phyloP scores from a whole-genome alignment of 2,329 filamentous ascomycete species.

The Aureobasidium vineae region DNA sequence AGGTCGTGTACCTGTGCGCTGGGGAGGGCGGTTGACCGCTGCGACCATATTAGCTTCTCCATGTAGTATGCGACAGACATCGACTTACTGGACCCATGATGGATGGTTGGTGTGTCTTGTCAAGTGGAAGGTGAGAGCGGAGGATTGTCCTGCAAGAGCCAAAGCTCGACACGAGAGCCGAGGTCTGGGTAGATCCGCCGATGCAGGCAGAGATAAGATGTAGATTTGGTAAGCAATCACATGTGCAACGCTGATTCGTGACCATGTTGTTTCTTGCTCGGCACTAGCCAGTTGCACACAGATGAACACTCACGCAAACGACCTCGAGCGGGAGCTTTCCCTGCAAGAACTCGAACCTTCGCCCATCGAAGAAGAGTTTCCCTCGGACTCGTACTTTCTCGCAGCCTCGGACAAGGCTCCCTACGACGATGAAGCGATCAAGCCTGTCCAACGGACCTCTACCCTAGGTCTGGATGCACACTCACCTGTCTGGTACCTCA shows the following conservation, averaged over 20 bases:
- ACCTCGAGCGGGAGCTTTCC: conserved; percentile 32
- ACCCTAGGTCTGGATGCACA: conserved; percentile 62
- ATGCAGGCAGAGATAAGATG: conserved; percentile 17
- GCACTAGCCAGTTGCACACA: not conserved
- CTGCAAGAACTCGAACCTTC: conserved; percentile 78
- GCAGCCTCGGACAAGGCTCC: conserved; percentile 21
- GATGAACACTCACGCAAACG: conserved; percentile 12
- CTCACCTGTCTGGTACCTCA: conserved; percentile 72
- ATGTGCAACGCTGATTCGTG: conserved; percentile 18
- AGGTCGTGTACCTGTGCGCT: conserved; percentile 18
- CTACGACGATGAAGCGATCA: conserved; percentile 35
- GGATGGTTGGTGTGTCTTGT: not conserved
- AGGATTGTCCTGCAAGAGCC: not conserved
- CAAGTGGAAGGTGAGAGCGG: not conserved
- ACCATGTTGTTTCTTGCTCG: not conserved
- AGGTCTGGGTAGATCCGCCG: conserved; percentile 13
- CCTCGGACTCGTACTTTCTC: conserved; percentile 48
- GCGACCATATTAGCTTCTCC: not conserved
- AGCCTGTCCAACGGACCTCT: conserved; percentile 36
- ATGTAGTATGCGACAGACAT: not conserved
- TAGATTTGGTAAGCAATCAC: not conserved
- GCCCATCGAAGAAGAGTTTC: conserved; percentile 63
- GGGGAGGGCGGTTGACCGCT: conserved; percentile 24
- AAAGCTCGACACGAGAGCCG: conserved; percentile 1
- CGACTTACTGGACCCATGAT: conserved; percentile 27